phyloP scores from a whole-genome alignment of 2,329 filamentous ascomycete genomes.

The Hysterium pulicare region DNA sequence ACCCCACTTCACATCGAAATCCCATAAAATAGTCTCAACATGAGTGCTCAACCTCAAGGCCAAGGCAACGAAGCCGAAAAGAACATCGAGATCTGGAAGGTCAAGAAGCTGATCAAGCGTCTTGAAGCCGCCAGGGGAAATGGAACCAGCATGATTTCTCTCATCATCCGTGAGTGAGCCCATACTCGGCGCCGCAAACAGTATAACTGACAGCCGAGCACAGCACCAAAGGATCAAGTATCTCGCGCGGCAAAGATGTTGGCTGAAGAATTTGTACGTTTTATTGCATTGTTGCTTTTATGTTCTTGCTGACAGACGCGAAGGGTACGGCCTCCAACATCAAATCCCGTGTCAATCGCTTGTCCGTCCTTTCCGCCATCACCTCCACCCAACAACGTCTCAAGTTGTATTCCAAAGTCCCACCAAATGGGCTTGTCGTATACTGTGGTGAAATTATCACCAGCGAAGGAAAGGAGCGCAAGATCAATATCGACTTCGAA shows the following conservation, averaged over 20 bases:
- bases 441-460: slow-evolving; percentile 99
- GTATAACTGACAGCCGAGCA: slow-evolving; percentile 21
- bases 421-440: slow-evolving; percentile 93
- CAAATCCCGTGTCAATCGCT: slow-evolving; percentile 98
- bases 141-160: slow-evolving; percentile 98
- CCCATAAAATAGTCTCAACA: slow-evolving; percentile 24
- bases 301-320: slow-evolving; percentile 9
- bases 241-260: slow-evolving; percentile 98
- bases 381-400: slow-evolving; percentile 98
- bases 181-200: too few relatives aligned
- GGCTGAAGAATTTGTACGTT: slow-evolving; percentile 96
- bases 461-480: slow-evolving; percentile 95
- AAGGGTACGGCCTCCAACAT: slow-evolving; percentile 98
- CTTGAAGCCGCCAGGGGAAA: slow-evolving; percentile 96
- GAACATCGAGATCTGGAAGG: slow-evolving; percentile 94
- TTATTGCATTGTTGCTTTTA: background rate
- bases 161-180: slow-evolving; percentile 96
- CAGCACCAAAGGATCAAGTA: slow-evolving; percentile 96
- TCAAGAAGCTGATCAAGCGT: slow-evolving; percentile 99
- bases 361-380: slow-evolving; percentile 96
- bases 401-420: slow-evolving; percentile 98
- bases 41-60: slow-evolving; percentile 28
- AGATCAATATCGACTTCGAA: slow-evolving; percentile 99
- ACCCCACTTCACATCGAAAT: slow-evolving; percentile 4
- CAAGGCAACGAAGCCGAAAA: slow-evolving; percentile 94